These are phyloP conservation scores for Arabidopsis hybrid DNA, from an alignment of 441 rosid genomes.

Conservation along the genomic window DNA sequence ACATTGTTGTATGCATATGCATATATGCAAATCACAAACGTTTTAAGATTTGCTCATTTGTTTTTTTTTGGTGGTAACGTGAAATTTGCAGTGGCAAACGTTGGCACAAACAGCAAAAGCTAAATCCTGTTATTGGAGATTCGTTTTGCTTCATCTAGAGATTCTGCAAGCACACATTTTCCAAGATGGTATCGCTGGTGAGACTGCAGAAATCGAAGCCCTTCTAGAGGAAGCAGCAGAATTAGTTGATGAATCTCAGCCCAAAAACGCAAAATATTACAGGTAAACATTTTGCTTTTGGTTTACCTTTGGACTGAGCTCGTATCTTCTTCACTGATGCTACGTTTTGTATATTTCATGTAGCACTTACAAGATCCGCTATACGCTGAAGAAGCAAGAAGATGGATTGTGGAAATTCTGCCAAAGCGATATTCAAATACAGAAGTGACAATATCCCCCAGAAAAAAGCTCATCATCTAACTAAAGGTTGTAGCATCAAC, in stretches of 20 bases:
- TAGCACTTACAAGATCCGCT: constrained; percentile 78
- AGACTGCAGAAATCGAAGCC: constrained; percentile 85
- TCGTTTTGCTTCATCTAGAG: constrained; percentile 79
- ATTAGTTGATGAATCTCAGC: constrained; percentile 80
- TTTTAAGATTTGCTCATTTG: constrained; percentile 11
- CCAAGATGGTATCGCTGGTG: constrained; percentile 57
- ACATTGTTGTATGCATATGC: background rate
- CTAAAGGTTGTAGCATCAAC: constrained; percentile 25
- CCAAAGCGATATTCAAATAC: constrained; percentile 61
- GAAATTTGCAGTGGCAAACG: constrained; percentile 75
- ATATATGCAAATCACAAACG: constrained; percentile 6
- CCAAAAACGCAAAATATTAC: constrained; percentile 79
- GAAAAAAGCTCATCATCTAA: constrained; percentile 4
- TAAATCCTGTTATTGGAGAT: constrained; percentile 84
- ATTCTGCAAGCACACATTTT: constrained; percentile 70
- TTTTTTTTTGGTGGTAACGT: constrained; percentile 11
- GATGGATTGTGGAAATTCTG: constrained; percentile 91
- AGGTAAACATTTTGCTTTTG: constrained; percentile 50
- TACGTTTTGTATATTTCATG: background rate
- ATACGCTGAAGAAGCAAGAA: constrained; percentile 75
- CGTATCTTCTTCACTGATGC: background rate
- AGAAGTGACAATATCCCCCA: constrained; percentile 47
- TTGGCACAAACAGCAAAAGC: constrained; percentile 81
- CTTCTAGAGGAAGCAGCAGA: constrained; percentile 93
- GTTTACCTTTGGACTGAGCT: background rate